Evolutionary conservation across 306 rosid genomes (phyloP).

Genomic region (Acacia melanoxylon): DNA sequence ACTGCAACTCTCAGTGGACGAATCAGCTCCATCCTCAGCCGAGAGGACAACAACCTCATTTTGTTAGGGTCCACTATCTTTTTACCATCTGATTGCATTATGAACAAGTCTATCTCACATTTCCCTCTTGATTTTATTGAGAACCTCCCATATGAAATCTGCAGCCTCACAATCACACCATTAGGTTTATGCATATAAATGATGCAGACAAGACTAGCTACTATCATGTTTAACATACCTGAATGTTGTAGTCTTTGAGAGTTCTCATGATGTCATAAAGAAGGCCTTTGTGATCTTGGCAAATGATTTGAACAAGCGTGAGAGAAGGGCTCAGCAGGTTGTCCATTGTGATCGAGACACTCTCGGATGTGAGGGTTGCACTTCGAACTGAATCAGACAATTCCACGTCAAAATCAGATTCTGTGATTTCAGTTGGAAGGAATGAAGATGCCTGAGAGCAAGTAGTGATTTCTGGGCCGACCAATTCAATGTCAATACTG

Average conservation of each 20-base stretch:
- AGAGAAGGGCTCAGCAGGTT: constrained; percentile 84
- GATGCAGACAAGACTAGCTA: not conserved
- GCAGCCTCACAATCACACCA: constrained; percentile 28
- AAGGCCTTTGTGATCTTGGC: constrained; percentile 93
- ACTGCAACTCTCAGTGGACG: constrained; percentile 81
- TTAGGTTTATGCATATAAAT: not conserved
- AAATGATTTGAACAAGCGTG: constrained; percentile 86
- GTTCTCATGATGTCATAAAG: constrained; percentile 96
- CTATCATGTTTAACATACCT: constrained; percentile 49
- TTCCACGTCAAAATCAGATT: constrained; percentile 56
- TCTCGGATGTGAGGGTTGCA: constrained; percentile 50
- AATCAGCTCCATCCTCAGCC: constrained; percentile 69
- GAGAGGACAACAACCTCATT: constrained; percentile 62
- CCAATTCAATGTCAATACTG: constrained; percentile 70
- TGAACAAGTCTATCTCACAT: constrained; percentile 92
- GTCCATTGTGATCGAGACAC: constrained; percentile 62
- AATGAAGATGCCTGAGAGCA: constrained; percentile 64
- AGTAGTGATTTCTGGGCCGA: constrained; percentile 56
- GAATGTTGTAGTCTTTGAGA: constrained; percentile 80
- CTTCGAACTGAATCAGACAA: constrained; percentile 38
- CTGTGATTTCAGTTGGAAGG: constrained; percentile 69
- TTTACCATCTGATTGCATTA: constrained; percentile 88
- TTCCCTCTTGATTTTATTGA: constrained; percentile 49
- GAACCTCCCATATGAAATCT: constrained; percentile 96
- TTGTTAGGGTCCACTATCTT: constrained; percentile 82